These are phyloP conservation scores for Clitoria ternatea DNA, from an alignment of 306 rosid genomes.

Conservation along the genomic window DNA sequence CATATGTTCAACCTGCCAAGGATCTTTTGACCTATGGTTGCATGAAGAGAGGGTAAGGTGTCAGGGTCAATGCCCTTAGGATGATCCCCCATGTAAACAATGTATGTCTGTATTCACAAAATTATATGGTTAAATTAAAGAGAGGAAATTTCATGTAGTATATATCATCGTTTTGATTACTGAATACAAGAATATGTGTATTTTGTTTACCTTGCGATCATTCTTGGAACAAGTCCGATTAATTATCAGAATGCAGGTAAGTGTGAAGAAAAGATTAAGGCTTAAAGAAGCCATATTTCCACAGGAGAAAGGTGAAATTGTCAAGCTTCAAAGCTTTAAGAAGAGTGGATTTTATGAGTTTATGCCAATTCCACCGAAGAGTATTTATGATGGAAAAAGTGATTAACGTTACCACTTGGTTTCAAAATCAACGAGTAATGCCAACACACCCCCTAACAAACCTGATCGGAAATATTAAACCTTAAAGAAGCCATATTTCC, in stretches of 20 bases:
- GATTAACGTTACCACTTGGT: no score
- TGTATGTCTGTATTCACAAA: conserved; percentile 24
- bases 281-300: background rate
- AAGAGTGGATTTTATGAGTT: background rate
- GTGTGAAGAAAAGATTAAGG: background rate
- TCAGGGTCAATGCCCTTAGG: conserved; percentile 21
- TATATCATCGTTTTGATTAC: background rate
- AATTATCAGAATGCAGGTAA: background rate
- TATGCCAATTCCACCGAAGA: background rate
- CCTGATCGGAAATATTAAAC: background rate
- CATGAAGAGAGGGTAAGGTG: conserved; percentile 28
- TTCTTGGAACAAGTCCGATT: background rate
- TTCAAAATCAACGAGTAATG: no score
- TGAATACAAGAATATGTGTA: background rate
- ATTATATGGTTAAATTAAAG: background rate
- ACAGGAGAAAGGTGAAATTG: no score
- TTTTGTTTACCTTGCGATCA: conserved; percentile 19
- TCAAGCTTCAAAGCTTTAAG: no score
- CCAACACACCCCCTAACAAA: no score
- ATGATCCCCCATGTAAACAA: conserved; percentile 42
- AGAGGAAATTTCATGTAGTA: no score
- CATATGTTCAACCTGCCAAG: conserved; percentile 25
- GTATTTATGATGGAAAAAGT: background rate
- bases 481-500: background rate
- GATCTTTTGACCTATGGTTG: conserved; percentile 26